Conservation (phyloP, 805 yeast species). For the Wickerhamiella galacta region DNA sequence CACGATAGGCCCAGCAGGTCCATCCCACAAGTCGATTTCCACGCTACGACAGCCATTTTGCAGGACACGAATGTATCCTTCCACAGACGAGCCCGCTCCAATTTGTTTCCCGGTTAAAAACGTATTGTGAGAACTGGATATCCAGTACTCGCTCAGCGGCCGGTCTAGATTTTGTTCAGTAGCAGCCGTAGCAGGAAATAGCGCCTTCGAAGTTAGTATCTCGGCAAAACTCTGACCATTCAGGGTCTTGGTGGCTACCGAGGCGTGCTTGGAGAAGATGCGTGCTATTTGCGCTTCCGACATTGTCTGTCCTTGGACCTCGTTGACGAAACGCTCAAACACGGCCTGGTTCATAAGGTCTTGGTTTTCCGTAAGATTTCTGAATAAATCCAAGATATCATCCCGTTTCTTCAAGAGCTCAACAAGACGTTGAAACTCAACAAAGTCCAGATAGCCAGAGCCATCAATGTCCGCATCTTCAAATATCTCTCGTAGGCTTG, state of each 20-base stretch:
- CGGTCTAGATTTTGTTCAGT: slow-evolving; percentile 27
- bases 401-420: slow-evolving; percentile 43
- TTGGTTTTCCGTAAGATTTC: background rate
- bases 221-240: slow-evolving; percentile 24
- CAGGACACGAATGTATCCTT: slow-evolving; percentile 70
- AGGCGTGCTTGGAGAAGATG: slow-evolving; percentile 26
- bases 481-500: slow-evolving; percentile 35
- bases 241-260: slow-evolving; percentile 8
- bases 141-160: slow-evolving; percentile 74
- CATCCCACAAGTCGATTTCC: slow-evolving; percentile 96
- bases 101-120: slow-evolving; percentile 77
- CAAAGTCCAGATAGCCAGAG: slow-evolving; percentile 42
- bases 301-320: slow-evolving; percentile 1
- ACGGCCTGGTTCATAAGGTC: background rate
- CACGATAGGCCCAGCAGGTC: slow-evolving; percentile 63
- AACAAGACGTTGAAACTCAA: slow-evolving; percentile 64
- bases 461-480: slow-evolving; percentile 32
- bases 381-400: slow-evolving; percentile 38
- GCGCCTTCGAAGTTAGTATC: slow-evolving; percentile 21
- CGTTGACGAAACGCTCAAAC: slow-evolving; percentile 2
- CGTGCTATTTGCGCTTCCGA: slow-evolving; percentile 11
- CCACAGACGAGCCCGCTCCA: slow-evolving; percentile 75
- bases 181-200: slow-evolving; percentile 10
- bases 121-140: slow-evolving; percentile 91
- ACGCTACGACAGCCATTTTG: slow-evolving; percentile 88